Base-by-base conservation (phyloP, 306 rosid species). In the Astragalus glycyphyllos region DNA sequence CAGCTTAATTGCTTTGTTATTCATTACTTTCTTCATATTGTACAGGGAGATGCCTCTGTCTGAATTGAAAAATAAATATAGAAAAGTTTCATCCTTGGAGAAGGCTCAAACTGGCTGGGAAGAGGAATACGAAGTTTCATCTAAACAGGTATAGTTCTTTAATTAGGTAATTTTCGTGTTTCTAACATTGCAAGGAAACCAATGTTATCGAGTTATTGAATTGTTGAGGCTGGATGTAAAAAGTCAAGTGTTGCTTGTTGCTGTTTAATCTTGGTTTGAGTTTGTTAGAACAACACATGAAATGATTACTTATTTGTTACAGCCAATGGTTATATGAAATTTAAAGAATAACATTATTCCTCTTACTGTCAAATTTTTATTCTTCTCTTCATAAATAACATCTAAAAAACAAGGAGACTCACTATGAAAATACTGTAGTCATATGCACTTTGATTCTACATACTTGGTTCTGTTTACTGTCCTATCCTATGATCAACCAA, bases 91-190 rank as follows among this genome's bases (percentile, higher is more conserved):
- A 60, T 87, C 99, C 34, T 51, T 87, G 47, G 99, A 89, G 75
- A 94, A 91, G 84, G 96, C 99, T 71, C 83, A 75, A 60, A 69
- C 79, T 84, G 91, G 96, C 60, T 94, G 99, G 99, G 88, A 86
- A 85, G 97, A 88, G 67, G 99, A 94, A 73, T 94, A 89, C 76
- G 88, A 82, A 58, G 88, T 79, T 83, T 87, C 99, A n/a, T 94
- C 96, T 34, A 94, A 91, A 82, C 99, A 87, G 99, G 99, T 89
- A 85, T 70, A 59, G 71, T 58, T 72, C 51, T 46, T 59, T 15
- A 11, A 49, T 50, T 73, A 69, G 20, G 53, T 79, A 48, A 49
- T 75, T 48, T 69, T 38, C 41, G 11, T 59, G 23, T 75, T 41
- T 65, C 45, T 57, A 51, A 63, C 9, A 38, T 69, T 75, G 54